Evolutionary conservation across 1,284 basidiomycete genomes (phyloP).

Genomic region (Kalmanozyma brasiliensis): DNA sequence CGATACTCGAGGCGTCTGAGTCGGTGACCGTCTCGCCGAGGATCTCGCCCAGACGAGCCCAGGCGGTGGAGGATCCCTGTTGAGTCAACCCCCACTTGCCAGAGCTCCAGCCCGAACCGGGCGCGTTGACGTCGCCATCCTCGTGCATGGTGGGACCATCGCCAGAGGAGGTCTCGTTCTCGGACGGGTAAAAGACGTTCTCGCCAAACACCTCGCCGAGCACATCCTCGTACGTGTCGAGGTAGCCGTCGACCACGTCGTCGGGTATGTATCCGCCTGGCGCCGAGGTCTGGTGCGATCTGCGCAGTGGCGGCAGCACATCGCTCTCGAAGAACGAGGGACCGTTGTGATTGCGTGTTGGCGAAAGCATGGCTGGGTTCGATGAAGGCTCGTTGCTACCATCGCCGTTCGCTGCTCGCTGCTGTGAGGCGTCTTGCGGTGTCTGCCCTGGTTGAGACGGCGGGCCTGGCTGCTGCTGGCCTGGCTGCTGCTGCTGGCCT

Average conservation of each 20-base stretch:
- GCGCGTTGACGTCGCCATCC: conserved; percentile 10
- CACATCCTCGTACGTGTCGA: conserved; percentile 72
- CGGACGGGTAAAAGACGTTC: conserved; percentile 37
- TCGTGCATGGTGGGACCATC: conserved; percentile 3
- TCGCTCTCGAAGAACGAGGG: conserved; percentile 69
- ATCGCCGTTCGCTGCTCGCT: conserved; percentile 2
- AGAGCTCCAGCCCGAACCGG: conserved; percentile 47
- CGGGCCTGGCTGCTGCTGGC: conserved; percentile 4
- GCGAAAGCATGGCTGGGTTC: conserved; percentile 32
- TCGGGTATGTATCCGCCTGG: conserved; percentile 70
- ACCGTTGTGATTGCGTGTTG: conserved; percentile 22
- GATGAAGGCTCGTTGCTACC: conserved; percentile 10
- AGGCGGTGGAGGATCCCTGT: conserved; percentile 56
- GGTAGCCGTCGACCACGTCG: conserved; percentile 71
- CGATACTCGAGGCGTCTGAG: conserved; percentile 19
- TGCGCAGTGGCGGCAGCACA: conserved; percentile 70
- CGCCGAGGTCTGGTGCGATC: conserved; percentile 64
- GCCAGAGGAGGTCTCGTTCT: conserved; percentile 8
- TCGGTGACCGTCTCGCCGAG: conserved; percentile 44
- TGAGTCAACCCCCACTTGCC: conserved; percentile 60
- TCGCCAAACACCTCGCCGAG: conserved; percentile 71
- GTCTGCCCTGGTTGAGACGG: conserved; percentile 8
- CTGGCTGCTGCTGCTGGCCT: conserved; percentile 21
- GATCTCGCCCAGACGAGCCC: conserved; percentile 62
- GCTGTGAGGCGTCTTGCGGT: conserved; percentile 8